Evolutionary conservation across 1,284 basidiomycete genomes (phyloP).

Genomic region (Ustilago nuda): DNA sequence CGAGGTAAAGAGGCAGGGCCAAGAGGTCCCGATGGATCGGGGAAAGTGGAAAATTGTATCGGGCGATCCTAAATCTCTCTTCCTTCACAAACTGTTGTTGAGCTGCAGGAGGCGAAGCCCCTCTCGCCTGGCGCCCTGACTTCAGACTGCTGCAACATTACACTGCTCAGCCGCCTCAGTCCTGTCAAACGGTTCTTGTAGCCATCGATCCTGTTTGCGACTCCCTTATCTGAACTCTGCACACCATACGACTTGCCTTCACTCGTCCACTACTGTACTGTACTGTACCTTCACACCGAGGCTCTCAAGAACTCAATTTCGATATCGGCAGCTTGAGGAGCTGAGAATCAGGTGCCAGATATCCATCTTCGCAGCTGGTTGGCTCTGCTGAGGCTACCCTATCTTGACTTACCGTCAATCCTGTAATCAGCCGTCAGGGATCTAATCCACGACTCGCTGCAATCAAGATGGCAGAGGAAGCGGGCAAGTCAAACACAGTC

Average conservation of each 20-base stretch:
- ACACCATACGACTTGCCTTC: not conserved
- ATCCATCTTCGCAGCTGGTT: no score
- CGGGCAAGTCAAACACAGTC: slow-evolving; percentile 5
- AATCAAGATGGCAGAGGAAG: slow-evolving; percentile 22
- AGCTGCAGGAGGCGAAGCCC: slow-evolving; percentile 15
- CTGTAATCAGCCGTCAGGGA: not conserved
- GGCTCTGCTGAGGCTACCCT: not conserved
- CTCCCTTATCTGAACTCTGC: not conserved
- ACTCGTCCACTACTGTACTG: not conserved
- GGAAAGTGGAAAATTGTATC: not conserved
- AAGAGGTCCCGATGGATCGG: not conserved
- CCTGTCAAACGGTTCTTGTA: slow-evolving; percentile 4
- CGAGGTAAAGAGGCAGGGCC: not conserved
- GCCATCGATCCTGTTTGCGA: not conserved
- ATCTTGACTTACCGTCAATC: not conserved
- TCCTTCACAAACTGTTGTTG: not conserved
- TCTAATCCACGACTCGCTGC: no score
- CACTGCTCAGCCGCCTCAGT: not conserved
- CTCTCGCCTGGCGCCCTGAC: slow-evolving; percentile 13
- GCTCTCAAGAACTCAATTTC: not conserved
- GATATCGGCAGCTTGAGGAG: not conserved
- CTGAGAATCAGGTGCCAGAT: no score
- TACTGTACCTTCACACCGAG: not conserved
- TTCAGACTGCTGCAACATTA: not conserved
- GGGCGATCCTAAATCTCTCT: not conserved